Base-by-base conservation (phyloP, 2,329 filamentous ascomycete species). In the Fusarium compactum region DNA sequence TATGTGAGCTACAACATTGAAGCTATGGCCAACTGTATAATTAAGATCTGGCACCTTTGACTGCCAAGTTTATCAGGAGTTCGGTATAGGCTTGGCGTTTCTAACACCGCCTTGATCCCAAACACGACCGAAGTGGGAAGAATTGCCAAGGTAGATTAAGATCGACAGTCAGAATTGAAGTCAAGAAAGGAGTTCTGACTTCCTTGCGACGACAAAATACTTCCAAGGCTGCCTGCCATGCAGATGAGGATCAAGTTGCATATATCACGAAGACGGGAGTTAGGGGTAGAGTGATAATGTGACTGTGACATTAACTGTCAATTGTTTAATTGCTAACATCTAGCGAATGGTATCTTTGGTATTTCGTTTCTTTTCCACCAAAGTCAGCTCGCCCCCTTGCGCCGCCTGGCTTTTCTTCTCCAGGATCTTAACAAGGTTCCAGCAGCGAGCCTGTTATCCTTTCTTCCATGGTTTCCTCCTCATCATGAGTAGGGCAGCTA, bases 271-370 rank as follows among this genome's bases (percentile, higher is more conserved):
- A 29, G 32, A n/a, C 18, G 18, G 27, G n/a, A 14, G 15, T 24
- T 10, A 12, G 7, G 10, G 32, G 5, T 11, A 24, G 16, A 51
- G 14, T 11, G 18, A 41, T 32, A 5, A 22, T 34, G 50, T 69
- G 68, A 67, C 69, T 72, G 66, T 62, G 61, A 51, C 25, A 70
- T 55, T 59, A 43, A 54, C 60, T 75, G 65, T 72, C 73, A 64
- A 66, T 71, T 73, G 61, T 67, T 76, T 75, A 77, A 73, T 71
- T 70, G 76, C 76, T 76, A 67, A 65, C 76, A 70, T 79, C 76
- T 80, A 81, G 79, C 79, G 79, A 81, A 79, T 78, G 79, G 77
- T 77, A 79, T 80, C 78, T 79, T 80, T 78, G 78, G 77, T 79
- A 71, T 76, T 73, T 69, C 62, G 54, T 66, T 66, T 67, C 58